These are phyloP conservation scores for Colletotrichum sp. DNA, from an alignment of 2,329 filamentous ascomycete species.

Conservation along the genomic window DNA sequence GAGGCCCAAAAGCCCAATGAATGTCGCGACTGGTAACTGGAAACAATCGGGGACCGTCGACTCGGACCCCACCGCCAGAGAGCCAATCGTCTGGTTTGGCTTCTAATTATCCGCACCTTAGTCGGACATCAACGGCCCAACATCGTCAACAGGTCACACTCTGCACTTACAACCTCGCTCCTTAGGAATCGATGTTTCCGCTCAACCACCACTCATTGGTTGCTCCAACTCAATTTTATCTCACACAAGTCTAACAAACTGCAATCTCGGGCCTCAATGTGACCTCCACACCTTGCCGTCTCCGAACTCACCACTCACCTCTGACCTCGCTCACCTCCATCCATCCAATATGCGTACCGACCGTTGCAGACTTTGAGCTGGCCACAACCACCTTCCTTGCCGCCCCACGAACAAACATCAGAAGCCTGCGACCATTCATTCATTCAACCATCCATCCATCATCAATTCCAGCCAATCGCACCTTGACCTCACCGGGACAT, in stretches of 20 bases:
- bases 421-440: not conserved
- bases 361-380: not conserved
- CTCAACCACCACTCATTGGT: not conserved
- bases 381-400: not conserved
- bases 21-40: not conserved
- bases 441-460: not conserved
- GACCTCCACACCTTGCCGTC: not conserved
- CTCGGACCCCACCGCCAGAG: not conserved
- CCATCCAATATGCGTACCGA: not conserved
- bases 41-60: not conserved
- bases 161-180: not conserved
- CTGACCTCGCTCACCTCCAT: not conserved
- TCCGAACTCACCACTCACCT: not conserved
- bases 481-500: constrained; percentile 9
- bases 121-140: constrained; percentile 18
- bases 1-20: not conserved
- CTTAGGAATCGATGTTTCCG: not conserved
- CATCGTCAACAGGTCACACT: not conserved
- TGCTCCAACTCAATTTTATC: not conserved
- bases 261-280: not conserved
- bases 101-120: not conserved
- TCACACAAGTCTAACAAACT: not conserved
- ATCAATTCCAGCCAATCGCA: constrained; percentile 4
- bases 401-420: constrained; percentile 6
- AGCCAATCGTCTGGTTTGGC: constrained; percentile 3